Evolutionary conservation across 768 basidiomycete genomes (phyloP).

Genomic region (Amanita rubescens): DNA sequence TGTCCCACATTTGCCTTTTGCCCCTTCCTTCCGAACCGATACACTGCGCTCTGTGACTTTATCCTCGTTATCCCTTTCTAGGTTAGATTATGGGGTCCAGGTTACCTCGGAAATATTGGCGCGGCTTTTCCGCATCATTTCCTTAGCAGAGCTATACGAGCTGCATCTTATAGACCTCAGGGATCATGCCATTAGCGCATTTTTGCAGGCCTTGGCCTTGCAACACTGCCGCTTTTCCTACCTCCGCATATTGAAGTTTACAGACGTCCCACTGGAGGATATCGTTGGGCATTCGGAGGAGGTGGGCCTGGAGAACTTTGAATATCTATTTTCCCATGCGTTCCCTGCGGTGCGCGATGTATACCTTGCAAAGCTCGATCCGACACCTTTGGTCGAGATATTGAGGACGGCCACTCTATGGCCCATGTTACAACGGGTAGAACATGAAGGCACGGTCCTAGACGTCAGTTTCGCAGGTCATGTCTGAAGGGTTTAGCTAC

Average conservation of each 20-base stretch:
- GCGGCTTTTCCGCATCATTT: slow-evolving; percentile 4
- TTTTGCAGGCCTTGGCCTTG: neutral
- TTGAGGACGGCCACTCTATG: neutral
- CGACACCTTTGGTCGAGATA: neutral
- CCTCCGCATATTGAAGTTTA: neutral
- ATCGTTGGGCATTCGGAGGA: neutral
- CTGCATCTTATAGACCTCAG: slow-evolving; percentile 1
- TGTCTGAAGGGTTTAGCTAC: neutral
- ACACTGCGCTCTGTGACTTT: neutral
- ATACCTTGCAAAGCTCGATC: neutral
- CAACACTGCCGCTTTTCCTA: neutral
- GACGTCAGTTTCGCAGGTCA: neutral
- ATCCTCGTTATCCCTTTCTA: slow-evolving; percentile 5
- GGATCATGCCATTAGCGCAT: slow-evolving; percentile 2
- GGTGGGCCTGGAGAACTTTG: slow-evolving; percentile 5
- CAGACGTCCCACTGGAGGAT: neutral
- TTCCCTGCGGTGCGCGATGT: neutral
- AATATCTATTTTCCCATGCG: neutral
- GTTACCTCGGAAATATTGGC: neutral
- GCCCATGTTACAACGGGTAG: slow-evolving; percentile 1
- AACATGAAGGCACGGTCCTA: neutral
- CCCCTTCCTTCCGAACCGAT: slow-evolving; percentile 1
- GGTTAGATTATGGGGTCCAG: neutral
- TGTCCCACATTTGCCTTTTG: neutral
- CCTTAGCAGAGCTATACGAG: neutral